Conservation (phyloP, 306 rosid genomes). For the Sicyos edulis region DNA sequence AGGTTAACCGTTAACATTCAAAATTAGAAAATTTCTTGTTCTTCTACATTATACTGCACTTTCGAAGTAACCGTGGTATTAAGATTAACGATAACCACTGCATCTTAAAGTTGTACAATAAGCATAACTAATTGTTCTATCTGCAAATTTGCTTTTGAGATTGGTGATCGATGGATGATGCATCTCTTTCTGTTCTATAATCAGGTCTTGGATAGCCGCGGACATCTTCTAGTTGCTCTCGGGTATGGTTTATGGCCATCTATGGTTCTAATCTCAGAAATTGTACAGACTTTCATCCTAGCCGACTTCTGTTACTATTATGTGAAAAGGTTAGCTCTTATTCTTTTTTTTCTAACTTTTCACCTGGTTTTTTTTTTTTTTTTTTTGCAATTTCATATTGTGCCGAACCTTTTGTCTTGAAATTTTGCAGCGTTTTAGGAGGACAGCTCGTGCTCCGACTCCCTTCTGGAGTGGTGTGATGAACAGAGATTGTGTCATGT, state of each 20-base stretch:
- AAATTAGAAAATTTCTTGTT: background rate
- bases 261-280: conserved; percentile 91
- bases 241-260: conserved; percentile 96
- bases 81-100: background rate
- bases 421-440: conserved; percentile 67
- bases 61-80: background rate
- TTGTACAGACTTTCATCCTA: conserved; percentile 83
- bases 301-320: conserved; percentile 96
- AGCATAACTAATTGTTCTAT: background rate
- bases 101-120: background rate
- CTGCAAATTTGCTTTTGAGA: background rate
- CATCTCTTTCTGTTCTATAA: conserved; percentile 16
- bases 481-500: background rate
- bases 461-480: conserved; percentile 89
- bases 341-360: background rate
- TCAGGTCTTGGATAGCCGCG: conserved; percentile 87
- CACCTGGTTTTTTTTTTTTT: background rate
- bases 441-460: conserved; percentile 93
- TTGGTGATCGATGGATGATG: background rate
- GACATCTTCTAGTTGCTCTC: conserved; percentile 85
- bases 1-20: background rate
- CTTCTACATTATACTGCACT: background rate
- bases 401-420: background rate
- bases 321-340: too few relatives aligned
- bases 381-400: too few relatives aligned